Evolutionary conservation across 2,329 filamentous ascomycete genomes (phyloP).

Genomic region (Fusarium sp.): DNA sequence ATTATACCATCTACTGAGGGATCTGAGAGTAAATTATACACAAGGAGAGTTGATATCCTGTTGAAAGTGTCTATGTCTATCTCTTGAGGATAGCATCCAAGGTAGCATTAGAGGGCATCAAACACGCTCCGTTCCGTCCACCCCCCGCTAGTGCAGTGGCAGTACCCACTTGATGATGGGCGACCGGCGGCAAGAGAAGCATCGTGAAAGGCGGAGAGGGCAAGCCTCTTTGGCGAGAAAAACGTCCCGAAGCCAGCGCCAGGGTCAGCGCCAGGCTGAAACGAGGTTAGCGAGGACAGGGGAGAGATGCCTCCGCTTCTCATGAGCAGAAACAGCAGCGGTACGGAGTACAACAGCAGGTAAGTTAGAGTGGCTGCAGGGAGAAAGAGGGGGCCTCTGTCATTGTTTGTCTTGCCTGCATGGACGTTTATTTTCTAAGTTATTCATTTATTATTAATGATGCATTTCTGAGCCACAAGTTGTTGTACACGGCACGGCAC

Average conservation of each 20-base stretch:
- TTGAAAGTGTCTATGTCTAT: not conserved
- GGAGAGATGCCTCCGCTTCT: conserved; percentile 13
- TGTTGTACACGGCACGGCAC: conserved; percentile 11
- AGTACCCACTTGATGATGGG: conserved; percentile 31
- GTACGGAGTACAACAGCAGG: conserved; percentile 17
- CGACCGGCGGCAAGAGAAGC: conserved; percentile 53
- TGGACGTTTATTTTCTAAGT: conserved; percentile 27
- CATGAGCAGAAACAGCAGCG: conserved; percentile 28
- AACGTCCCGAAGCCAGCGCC: conserved; percentile 40
- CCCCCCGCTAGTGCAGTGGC: conserved; percentile 27
- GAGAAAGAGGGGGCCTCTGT: conserved; percentile 17
- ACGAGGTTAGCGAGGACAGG: conserved; percentile 22
- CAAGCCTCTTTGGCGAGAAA: conserved; percentile 38
- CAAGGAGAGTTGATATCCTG: no score
- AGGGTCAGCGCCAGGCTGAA: conserved; percentile 25
- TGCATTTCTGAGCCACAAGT: not conserved
- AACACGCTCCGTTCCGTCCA: conserved; percentile 33
- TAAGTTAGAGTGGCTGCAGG: conserved; percentile 47
- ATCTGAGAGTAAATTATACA: not conserved
- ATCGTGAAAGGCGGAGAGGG: conserved; percentile 53
- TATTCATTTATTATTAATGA: no score
- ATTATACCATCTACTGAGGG: conserved; percentile 14
- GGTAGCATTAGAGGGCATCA: not conserved
- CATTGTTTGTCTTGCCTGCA: conserved; percentile 22
- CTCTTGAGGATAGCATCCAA: not conserved